These are phyloP conservation scores for Favolaschia claudopus DNA, from an alignment of 768 basidiomycete species.

Conservation along the genomic window DNA sequence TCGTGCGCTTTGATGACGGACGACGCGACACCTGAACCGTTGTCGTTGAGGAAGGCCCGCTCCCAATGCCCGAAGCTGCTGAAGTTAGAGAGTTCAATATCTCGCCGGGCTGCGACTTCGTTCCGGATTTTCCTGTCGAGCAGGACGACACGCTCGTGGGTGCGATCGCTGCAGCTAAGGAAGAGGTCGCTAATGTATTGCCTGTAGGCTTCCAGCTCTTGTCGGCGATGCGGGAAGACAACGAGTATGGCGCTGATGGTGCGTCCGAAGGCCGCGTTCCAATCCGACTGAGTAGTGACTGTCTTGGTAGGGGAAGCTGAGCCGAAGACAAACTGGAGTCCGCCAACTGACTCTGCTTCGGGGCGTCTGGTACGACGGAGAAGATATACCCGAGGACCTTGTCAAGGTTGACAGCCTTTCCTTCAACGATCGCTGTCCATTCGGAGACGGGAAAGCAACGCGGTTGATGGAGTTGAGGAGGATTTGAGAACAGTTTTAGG, in stretches of 20 bases:
- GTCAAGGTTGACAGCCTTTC: slow-evolving; percentile 33
- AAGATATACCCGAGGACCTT: slow-evolving; percentile 22
- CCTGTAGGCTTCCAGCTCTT: slow-evolving; percentile 31
- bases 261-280: slow-evolving; percentile 36
- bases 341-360: slow-evolving; percentile 22
- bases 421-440: slow-evolving; percentile 31
- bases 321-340: slow-evolving; percentile 15
- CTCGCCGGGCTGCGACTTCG: too few relatives aligned
- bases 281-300: slow-evolving; percentile 30
- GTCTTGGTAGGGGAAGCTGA: background rate
- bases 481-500: slow-evolving; percentile 4
- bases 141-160: too few relatives aligned
- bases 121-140: too few relatives aligned
- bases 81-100: too few relatives aligned
- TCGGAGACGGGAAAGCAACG: slow-evolving; percentile 30
- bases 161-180: background rate
- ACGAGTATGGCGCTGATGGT: slow-evolving; percentile 21
- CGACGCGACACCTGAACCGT: too few relatives aligned
- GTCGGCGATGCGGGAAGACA: slow-evolving; percentile 32
- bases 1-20: too few relatives aligned
- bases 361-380: slow-evolving; percentile 11
- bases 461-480: background rate
- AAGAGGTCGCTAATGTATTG: slow-evolving; percentile 35
- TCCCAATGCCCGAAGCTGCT: too few relatives aligned
- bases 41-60: too few relatives aligned